Percentiles rank a stretch among this genome's conserved stretches.
phyloP scores from a whole-genome alignment of 352 stramenopile genomes.

The Pilasporangium apinafurcum region DNA sequence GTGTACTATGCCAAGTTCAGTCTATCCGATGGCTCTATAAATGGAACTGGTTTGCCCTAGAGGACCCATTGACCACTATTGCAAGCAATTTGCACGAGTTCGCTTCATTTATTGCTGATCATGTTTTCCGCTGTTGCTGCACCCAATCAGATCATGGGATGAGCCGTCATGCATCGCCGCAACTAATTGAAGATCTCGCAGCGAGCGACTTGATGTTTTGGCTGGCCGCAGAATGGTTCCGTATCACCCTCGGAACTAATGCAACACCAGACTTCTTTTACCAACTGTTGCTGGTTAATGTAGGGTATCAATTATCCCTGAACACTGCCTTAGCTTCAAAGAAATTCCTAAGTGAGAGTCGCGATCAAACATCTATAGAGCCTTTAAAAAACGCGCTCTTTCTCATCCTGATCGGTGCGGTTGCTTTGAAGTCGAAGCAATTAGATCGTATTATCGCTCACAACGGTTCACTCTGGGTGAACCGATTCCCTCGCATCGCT shows the following conservation, averaged over 20 bases:
- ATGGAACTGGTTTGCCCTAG: too few relatives aligned
- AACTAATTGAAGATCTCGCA: too few relatives aligned
- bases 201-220: too few relatives aligned
- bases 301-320: slow-evolving; percentile 6
- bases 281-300: slow-evolving; percentile 19
- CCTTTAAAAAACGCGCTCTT: slow-evolving; percentile 10
- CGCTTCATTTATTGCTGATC: too few relatives aligned
- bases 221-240: too few relatives aligned
- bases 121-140: too few relatives aligned
- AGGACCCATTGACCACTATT: too few relatives aligned
- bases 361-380: not conserved
- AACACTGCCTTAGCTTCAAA: not conserved
- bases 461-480: slow-evolving; percentile 29
- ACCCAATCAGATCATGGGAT: too few relatives aligned
- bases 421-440: slow-evolving; percentile 6
- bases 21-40: too few relatives aligned
- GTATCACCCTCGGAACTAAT: not conserved
- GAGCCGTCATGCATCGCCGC: too few relatives aligned
- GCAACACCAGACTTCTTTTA: slow-evolving; percentile 3
- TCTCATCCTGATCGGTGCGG: not conserved
- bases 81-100: too few relatives aligned
- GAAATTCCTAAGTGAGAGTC: slow-evolving; percentile 2
- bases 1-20: too few relatives aligned
- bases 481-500: slow-evolving; percentile 11
- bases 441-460: slow-evolving; percentile 5